A percentile compares a stretch with the other conserved stretches of the same genome.
Conservation (phyloP, 2,329 filamentous ascomycete genomes). For the Diplodia seriata region DNA sequence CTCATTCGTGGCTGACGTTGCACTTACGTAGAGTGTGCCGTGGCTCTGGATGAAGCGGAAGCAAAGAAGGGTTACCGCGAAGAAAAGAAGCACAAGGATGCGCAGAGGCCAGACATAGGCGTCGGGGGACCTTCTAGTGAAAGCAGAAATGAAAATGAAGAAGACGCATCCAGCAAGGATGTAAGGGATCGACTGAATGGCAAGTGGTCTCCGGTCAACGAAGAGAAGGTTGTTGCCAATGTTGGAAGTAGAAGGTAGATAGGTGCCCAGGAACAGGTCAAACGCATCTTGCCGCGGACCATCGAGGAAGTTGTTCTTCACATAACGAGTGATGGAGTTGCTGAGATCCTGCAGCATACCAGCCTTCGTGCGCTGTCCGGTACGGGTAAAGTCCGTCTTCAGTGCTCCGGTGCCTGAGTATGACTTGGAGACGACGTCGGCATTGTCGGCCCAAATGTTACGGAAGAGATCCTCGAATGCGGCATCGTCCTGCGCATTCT, state of each 20-base stretch:
- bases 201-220: slow-evolving; percentile 80
- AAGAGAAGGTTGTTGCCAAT: slow-evolving; percentile 79
- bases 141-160: slow-evolving; percentile 75
- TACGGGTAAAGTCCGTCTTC: slow-evolving; percentile 98
- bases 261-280: slow-evolving; percentile 89
- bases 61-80: slow-evolving; percentile 72
- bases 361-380: slow-evolving; percentile 82
- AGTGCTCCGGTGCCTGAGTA: slow-evolving; percentile 97
- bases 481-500: slow-evolving; percentile 79
- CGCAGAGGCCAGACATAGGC: slow-evolving; percentile 81
- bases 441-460: slow-evolving; percentile 98
- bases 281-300: slow-evolving; percentile 95
- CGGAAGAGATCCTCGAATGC: slow-evolving; percentile 91
- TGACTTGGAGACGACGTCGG: slow-evolving; percentile 88
- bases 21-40: slow-evolving; percentile 91
- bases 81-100: slow-evolving; percentile 81
- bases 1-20: not conserved
- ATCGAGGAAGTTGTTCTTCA: slow-evolving; percentile 92
- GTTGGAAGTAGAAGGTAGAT: slow-evolving; percentile 75
- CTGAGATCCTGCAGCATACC: slow-evolving; percentile 86
- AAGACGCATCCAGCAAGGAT: slow-evolving; percentile 85
- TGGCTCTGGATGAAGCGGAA: slow-evolving; percentile 79
- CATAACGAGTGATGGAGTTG: slow-evolving; percentile 88
- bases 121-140: slow-evolving; percentile 74
- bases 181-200: slow-evolving; percentile 94